phyloP scores from a whole-genome alignment of 73 alveolate species.

The Paramecium sexaurelia region DNA sequence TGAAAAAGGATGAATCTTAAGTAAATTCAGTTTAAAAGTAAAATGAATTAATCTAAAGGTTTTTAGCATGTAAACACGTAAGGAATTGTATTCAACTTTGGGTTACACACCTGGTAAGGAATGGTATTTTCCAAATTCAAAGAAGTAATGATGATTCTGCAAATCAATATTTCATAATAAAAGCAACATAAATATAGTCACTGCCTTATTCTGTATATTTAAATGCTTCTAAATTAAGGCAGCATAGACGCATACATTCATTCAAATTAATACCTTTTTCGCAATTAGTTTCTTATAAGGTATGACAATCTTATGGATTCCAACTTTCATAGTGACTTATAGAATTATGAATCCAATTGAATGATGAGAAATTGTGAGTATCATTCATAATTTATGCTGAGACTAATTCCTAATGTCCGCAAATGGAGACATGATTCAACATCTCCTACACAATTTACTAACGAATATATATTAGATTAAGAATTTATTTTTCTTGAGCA shows the following conservation, averaged over 20 bases:
- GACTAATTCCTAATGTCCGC: background rate
- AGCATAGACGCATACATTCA: constrained; percentile 2
- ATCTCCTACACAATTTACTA: background rate
- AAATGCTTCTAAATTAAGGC: background rate
- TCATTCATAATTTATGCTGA: background rate
- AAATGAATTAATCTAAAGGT: background rate
- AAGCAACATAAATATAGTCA: background rate
- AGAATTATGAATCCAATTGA: background rate
- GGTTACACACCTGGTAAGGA: constrained; percentile 77
- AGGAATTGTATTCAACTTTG: constrained; percentile 71
- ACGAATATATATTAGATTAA: background rate
- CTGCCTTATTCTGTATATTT: background rate
- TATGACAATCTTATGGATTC: background rate
- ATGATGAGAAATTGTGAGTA: background rate
- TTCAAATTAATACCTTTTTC: background rate
- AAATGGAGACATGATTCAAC: background rate
- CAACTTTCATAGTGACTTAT: background rate
- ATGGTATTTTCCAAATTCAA: constrained; percentile 76
- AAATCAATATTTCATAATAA: constrained; percentile 45
- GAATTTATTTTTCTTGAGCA: background rate
- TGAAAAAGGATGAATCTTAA: constrained; percentile 71
- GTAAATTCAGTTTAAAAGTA: constrained; percentile 67
- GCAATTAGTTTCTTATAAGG: background rate
- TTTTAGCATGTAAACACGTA: constrained; percentile 78
- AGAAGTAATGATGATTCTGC: background rate